phyloP scores from a whole-genome alignment of 768 basidiomycete species.

The Leccinum broughii region DNA sequence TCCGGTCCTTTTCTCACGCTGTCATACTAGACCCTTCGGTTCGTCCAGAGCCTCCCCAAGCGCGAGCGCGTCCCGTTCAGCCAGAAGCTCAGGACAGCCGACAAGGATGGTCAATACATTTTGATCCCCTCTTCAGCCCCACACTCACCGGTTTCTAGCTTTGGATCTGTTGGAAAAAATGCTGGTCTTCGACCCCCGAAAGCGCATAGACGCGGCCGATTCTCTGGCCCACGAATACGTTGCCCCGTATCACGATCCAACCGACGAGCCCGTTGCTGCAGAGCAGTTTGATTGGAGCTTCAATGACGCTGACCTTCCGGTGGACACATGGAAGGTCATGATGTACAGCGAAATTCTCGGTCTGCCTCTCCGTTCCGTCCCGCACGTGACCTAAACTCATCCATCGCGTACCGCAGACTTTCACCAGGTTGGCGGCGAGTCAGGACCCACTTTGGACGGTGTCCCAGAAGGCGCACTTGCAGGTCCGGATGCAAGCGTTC shows the following conservation, averaged over 20 bases:
- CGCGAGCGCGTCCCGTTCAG: constrained; percentile 93
- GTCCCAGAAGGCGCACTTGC: constrained; percentile 68
- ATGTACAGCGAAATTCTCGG: constrained; percentile 99
- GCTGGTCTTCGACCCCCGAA: constrained; percentile 98
- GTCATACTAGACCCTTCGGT: constrained; percentile 79
- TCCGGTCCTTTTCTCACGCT: constrained; percentile 13
- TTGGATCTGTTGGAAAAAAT: constrained; percentile 97
- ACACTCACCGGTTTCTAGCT: constrained; percentile 46
- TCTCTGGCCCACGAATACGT: constrained; percentile 94
- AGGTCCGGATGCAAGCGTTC: constrained; percentile 47
- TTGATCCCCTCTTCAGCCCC: neutral
- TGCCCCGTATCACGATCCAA: constrained; percentile 96
- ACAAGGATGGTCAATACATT: constrained; percentile 70
- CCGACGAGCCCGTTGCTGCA: constrained; percentile 90
- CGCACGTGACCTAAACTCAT: neutral
- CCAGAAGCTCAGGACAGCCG: constrained; percentile 87
- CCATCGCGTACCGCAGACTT: constrained; percentile 52
- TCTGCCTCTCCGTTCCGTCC: constrained; percentile 37
- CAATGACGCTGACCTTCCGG: constrained; percentile 98
- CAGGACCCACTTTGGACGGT: constrained; percentile 35
- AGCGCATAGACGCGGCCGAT: constrained; percentile 91
- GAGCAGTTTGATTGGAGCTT: constrained; percentile 99
- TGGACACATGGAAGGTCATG: constrained; percentile 99
- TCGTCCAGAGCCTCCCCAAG: constrained; percentile 98
- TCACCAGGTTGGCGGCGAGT: constrained; percentile 68